Conservation (phyloP, 176 grass and related monocot species). For the Cocos nucifera region DNA sequence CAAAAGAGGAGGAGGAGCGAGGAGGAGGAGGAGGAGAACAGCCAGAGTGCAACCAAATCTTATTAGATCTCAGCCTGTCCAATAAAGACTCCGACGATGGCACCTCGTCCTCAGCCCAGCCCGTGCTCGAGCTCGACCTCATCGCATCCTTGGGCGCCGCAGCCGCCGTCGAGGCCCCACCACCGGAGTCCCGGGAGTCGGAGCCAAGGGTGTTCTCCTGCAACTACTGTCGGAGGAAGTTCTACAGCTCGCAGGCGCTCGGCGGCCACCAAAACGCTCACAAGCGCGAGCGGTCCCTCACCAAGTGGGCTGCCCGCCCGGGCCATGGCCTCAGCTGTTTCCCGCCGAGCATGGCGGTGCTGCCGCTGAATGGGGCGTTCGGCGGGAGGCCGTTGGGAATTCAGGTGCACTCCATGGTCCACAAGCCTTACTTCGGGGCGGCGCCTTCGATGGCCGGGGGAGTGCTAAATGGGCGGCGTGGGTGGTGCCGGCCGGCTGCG, state of each 20-base stretch:
- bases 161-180: neutral
- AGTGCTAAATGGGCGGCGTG: too few species aligned
- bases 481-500: too few species aligned
- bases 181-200: constrained; percentile 13
- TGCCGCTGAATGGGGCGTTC: neutral
- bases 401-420: constrained; percentile 6
- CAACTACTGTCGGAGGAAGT: constrained; percentile 80
- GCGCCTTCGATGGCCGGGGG: too few species aligned
- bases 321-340: constrained; percentile 1
- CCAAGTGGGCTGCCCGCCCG: constrained; percentile 39
- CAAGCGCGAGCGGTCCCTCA: constrained; percentile 87
- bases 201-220: constrained; percentile 45
- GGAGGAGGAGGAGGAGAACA: too few species aligned
- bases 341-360: neutral
- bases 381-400: constrained; percentile 8
- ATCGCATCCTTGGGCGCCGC: neutral
- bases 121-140: too few species aligned
- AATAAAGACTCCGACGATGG: too few species aligned
- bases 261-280: constrained; percentile 98
- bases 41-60: too few species aligned
- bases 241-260: constrained; percentile 85
- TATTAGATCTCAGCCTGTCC: too few species aligned
- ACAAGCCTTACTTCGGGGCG: neutral
- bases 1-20: too few species aligned
- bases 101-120: too few species aligned